phyloP scores from a whole-genome alignment of 768 basidiomycete genomes.

The Tricholoma furcatifolium region DNA sequence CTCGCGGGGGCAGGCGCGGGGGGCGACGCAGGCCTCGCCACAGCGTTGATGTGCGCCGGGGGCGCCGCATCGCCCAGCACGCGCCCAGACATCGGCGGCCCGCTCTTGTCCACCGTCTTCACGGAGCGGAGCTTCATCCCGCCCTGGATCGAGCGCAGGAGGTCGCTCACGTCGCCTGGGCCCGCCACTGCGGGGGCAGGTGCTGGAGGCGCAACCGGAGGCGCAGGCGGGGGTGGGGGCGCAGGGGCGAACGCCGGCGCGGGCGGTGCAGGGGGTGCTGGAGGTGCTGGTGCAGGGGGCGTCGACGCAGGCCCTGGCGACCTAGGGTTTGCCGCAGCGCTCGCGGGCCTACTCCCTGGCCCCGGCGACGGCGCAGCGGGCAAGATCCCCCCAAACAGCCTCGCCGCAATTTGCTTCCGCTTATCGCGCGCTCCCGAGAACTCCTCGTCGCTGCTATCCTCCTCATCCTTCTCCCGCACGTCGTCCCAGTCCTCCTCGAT shows the following conservation, averaged over 20 bases:
- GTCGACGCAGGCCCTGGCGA: constrained; percentile 35
- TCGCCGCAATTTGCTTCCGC: constrained; percentile 71
- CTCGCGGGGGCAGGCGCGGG: constrained; percentile 20
- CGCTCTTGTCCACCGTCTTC: constrained; percentile 83
- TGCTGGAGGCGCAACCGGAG: constrained; percentile 26
- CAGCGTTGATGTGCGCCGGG: constrained; percentile 63
- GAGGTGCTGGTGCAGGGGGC: constrained; percentile 33
- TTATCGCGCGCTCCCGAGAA: constrained; percentile 59
- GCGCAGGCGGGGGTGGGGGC: constrained; percentile 39
- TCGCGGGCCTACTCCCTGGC: constrained; percentile 58
- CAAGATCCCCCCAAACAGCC: constrained; percentile 74
- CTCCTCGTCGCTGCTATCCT: constrained; percentile 81
- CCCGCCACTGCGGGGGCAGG: constrained; percentile 28
- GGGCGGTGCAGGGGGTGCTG: constrained; percentile 26
- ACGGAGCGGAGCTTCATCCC: constrained; percentile 72
- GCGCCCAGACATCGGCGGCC: constrained; percentile 62
- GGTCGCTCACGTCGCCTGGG: constrained; percentile 56
- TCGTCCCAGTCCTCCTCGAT: constrained; percentile 84
- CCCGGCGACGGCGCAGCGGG: constrained; percentile 32
- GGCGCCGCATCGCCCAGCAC: constrained; percentile 77
- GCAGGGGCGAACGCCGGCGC: constrained; percentile 27
- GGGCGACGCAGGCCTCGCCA: constrained; percentile 42
- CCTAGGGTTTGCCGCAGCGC: constrained; percentile 52
- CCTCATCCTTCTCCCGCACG: constrained; percentile 67
- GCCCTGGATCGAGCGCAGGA: constrained; percentile 78